Base-by-base conservation (phyloP, 306 rosid species). In the Gleditsia sinensis region DNA sequence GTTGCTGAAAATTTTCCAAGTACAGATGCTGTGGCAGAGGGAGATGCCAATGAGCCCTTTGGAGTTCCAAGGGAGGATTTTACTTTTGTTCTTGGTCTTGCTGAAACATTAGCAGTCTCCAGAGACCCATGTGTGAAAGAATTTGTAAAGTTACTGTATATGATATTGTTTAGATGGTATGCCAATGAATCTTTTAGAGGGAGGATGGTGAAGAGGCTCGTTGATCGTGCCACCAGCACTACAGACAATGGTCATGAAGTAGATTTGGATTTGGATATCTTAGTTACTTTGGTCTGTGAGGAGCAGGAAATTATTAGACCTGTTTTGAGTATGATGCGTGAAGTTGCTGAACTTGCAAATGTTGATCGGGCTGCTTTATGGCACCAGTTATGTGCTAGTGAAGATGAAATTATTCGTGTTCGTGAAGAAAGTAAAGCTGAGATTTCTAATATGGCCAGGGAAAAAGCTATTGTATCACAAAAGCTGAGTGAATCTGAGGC, bases 351-450 rank as follows among this genome's bases (percentile, higher is more conserved):
- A 76, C 92, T 90, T 70, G 97, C 97, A 64, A 92, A 90, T 76
- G 96, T 90, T 37, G 94, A 92, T 76, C 90, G 99, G 64, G 96
- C 98, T 74, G 97, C 97, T 70, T 88, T 92, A 57, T 92, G 98
- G 99, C 98, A 95, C 78, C 96, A 92, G 84, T 80, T 95, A 76
- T 95, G 98, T 78, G 90, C 98, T 8, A 90, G 87, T 79, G 98
- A 92, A 81, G 96, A 95, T 79, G 99, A 95, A 80, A 92, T 88
- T 65, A 66, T 87, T 37, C 92, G 81, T 2, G 48, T 82, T 34
- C 91, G 94, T 70, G 96, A 92, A 65, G 96, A 90, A 85, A 79
- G 73, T 83, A 88, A 89, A 85, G 82, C 78, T 30, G 99, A 95
- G 80, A 81, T 82, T 72, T 84, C 96, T 48, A 85, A 72, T 69